Evolutionary conservation across 768 basidiomycete species (phyloP), one percentile per base, ranked within the genome.

Genomic region (Mycena indigotica): DNA sequence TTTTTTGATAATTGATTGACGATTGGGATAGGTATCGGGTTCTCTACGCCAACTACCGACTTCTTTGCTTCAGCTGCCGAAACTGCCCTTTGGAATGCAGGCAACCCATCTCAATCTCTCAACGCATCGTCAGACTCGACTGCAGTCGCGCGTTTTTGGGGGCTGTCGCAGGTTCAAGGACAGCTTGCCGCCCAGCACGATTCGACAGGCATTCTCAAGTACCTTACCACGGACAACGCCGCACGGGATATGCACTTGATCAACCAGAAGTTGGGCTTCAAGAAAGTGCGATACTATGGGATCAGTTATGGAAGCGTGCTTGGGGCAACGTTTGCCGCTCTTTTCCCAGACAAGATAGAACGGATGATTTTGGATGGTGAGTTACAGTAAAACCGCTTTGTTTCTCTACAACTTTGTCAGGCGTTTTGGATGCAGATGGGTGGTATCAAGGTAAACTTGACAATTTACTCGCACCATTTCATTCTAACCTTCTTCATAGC

Each of bases 241-340:
- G 48, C 52, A n/a, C 10, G 60, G 24, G 60, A 62, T 26, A 62
- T 62, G 56, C 35, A 57, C 13, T 38, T 38, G 19, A 62, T 62
- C 25, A 38, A 26, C 45, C 17, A 53, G 21, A 50, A 51, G 19
- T 38, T 28, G 21, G 60, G 60, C 13, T 28, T 13, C 13, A 48
- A 57, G 19, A 57, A 62, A 50, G 8, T 62, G 19, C 40, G 51
- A 21, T 57, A 57, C 32, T 57, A 50, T 48, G 56, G 56, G 21
- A 5, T 57, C 35, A 38, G 35, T 10, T 38, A 38, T n/a, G 35
- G 35, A 38, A 38, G 12, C 12, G 12, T 38, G 10, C 35, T 38
- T 10, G 35, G 35, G n/a, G n/a, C n/a, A n/a, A 38, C 35, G 35
- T 38, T 38, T n/a, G 35, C 35, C 10, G 35, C 12, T 10, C 10